phyloP scores from a whole-genome alignment of 1,284 basidiomycete genomes.

The Bjerkandera adusta region DNA sequence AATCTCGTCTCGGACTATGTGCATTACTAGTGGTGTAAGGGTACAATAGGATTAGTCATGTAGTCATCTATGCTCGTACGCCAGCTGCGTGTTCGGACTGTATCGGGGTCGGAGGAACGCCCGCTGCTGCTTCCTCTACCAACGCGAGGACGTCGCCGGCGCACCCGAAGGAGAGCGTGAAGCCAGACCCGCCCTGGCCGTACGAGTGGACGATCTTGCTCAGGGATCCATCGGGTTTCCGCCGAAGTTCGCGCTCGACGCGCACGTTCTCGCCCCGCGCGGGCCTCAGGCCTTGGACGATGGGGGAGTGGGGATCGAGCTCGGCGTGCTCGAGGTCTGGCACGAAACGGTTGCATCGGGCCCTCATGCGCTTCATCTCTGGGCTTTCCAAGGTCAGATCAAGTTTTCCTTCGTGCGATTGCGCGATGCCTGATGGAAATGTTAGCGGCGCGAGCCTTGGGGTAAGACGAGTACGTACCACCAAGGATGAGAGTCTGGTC shows the following conservation, averaged over 20 bases:
- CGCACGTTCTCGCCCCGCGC: slow-evolving; percentile 32
- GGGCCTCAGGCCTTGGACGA: slow-evolving; percentile 36
- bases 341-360: slow-evolving; percentile 32
- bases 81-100: slow-evolving; percentile 8
- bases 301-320: slow-evolving; percentile 28
- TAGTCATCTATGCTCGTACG: too few species aligned
- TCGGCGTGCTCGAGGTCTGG: slow-evolving; percentile 31
- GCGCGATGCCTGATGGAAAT: slow-evolving; percentile 18
- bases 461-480: slow-evolving; percentile 7
- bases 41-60: too few species aligned
- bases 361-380: slow-evolving; percentile 33
- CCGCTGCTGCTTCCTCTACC: slow-evolving; percentile 16
- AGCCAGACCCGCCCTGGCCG: slow-evolving; percentile 33
- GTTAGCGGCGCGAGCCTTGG: background rate
- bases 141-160: slow-evolving; percentile 18
- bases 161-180: slow-evolving; percentile 21
- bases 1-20: too few species aligned
- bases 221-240: slow-evolving; percentile 17
- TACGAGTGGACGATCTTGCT: slow-evolving; percentile 36
- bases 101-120: slow-evolving; percentile 12
- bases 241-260: slow-evolving; percentile 33
- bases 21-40: too few species aligned
- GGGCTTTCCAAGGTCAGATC: slow-evolving; percentile 33
- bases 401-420: slow-evolving; percentile 25
- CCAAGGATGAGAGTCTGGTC: slow-evolving; percentile 19